Base-by-base conservation (phyloP, 2,329 filamentous ascomycete species). In the Ophiostoma pallidulum region DNA sequence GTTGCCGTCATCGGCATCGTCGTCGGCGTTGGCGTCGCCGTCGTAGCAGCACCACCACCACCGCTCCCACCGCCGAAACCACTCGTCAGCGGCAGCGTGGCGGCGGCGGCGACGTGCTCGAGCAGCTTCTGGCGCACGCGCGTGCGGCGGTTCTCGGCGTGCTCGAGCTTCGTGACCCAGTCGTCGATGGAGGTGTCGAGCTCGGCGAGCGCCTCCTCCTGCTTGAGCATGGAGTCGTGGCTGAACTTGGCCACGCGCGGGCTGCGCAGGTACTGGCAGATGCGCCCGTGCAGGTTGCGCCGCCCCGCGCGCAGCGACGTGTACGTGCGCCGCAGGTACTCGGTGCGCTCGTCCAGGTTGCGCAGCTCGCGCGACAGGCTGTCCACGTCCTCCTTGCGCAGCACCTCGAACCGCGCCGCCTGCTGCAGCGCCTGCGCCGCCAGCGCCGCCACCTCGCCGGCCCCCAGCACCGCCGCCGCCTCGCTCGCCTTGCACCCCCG, bases 171-270 rank as follows among this genome's bases (percentile, higher is more conserved):
- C 56, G 67, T 72, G 41, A 86, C 79, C 82, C 86, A 90, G 60
- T 88, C 84, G 57, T 90, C 86, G 53, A 91, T 90, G 3, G 82
- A 85, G 14, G 74, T 68, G 59, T 91, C 85, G 7, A 91, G 74
- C 61, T 89, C 85, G 1, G 80, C 78, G 10, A 91, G 71, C 2
- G 84, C 83, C 63, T 90, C 85, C 62, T 90, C 85, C 60, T 90
- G 85, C 66, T 84, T 86, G 36, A 90, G 71, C 62, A 91, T 78
- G 18, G 80, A 80, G 52, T 89, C 84, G 53, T 81, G 75, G 54
- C 80, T 86, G 61, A 89, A 87, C 54, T 78, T 82, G 48, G 82
- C 78, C 5, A 78, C 75, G 28, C 83, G 77, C 8, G 83, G 80
- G 16, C 81, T 83, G 43, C 83, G 81, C 9, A 90, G 74, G 58